phyloP scores from a whole-genome alignment of 108 stramenopile genomes.

The Aureococcus anophagefferens region DNA sequence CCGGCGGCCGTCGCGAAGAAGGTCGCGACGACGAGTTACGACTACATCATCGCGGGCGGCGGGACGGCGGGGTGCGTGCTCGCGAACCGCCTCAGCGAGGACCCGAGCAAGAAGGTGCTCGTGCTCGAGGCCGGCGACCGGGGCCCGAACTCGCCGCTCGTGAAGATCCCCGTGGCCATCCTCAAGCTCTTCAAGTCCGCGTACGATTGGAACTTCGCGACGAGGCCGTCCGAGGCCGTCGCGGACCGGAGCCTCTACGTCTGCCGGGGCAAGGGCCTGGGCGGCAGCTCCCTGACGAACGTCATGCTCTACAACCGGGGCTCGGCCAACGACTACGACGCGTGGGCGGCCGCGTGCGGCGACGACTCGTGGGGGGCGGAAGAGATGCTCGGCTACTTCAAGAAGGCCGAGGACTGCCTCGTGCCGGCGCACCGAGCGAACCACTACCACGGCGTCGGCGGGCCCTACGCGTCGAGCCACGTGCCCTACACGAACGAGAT shows the following conservation, averaged over 20 bases:
- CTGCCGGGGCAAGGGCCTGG: slow-evolving; percentile 49
- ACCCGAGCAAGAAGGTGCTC: slow-evolving; percentile 27
- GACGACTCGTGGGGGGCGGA: slow-evolving; percentile 29
- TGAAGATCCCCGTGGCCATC: slow-evolving; percentile 32
- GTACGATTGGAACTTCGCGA: slow-evolving; percentile 35
- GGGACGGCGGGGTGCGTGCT: slow-evolving; percentile 62
- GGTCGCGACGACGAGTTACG: too few species aligned
- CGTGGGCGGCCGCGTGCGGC: slow-evolving; percentile 35
- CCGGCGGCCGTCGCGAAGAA: too few species aligned
- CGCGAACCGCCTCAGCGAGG: slow-evolving; percentile 44
- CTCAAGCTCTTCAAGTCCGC: slow-evolving; percentile 21
- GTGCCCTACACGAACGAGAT: slow-evolving; percentile 45
- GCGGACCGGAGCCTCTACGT: slow-evolving; percentile 20
- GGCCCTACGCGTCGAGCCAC: slow-evolving; percentile 16
- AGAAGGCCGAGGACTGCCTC: slow-evolving; percentile 27
- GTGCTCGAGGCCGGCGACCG: slow-evolving; percentile 44
- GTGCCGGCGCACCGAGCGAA: neutral
- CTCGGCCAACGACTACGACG: slow-evolving; percentile 41
- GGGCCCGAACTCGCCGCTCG: too few species aligned
- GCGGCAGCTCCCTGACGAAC: slow-evolving; percentile 51
- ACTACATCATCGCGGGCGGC: slow-evolving; percentile 69
- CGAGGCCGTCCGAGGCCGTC: neutral
- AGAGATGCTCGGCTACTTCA: slow-evolving; percentile 52
- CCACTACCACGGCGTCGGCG: slow-evolving; percentile 20
- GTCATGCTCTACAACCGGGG: slow-evolving; percentile 50